phyloP scores from a whole-genome alignment of 768 basidiomycete species.

The Boletus reticuloceps region DNA sequence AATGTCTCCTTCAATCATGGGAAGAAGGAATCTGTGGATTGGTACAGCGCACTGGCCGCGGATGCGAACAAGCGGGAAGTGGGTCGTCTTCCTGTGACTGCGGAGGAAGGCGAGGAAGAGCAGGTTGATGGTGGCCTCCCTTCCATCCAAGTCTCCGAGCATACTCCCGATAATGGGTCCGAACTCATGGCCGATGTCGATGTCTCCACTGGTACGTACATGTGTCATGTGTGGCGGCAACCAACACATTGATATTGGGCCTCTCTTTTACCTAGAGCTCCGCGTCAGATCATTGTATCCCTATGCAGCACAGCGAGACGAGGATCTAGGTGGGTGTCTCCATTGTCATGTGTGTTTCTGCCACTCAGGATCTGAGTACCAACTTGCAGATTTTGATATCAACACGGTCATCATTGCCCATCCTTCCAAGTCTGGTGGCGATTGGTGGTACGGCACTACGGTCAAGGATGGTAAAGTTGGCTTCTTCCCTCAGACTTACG shows the following conservation, averaged over 20 bases:
- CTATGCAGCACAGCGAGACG: slow-evolving; percentile 82
- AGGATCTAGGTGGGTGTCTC: slow-evolving; percentile 74
- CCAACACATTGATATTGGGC: not conserved
- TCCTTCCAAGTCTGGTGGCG: slow-evolving; percentile 80
- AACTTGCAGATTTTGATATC: slow-evolving; percentile 66
- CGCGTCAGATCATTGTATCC: slow-evolving; percentile 79
- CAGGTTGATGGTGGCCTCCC: slow-evolving; percentile 39
- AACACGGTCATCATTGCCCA: slow-evolving; percentile 78
- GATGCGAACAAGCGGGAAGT: slow-evolving; percentile 46
- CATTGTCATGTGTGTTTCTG: not conserved
- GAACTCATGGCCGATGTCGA: slow-evolving; percentile 76
- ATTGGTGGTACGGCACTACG: slow-evolving; percentile 91
- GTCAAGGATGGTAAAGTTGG: slow-evolving; percentile 68
- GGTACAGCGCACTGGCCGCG: slow-evolving; percentile 86
- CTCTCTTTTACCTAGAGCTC: slow-evolving; percentile 47
- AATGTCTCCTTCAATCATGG: slow-evolving; percentile 31
- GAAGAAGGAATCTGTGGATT: slow-evolving; percentile 82
- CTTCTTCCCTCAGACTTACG: slow-evolving; percentile 89
- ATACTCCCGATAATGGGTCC: slow-evolving; percentile 35
- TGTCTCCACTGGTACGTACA: slow-evolving; percentile 49
- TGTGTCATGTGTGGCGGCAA: not conserved
- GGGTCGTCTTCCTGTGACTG: slow-evolving; percentile 48
- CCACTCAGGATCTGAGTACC: not conserved
- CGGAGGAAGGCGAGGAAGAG: slow-evolving; percentile 63
- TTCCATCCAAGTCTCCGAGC: slow-evolving; percentile 55